Evolutionary conservation across 164 flowering plant species (phyloP).

Genomic region (Stephania japonica): DNA sequence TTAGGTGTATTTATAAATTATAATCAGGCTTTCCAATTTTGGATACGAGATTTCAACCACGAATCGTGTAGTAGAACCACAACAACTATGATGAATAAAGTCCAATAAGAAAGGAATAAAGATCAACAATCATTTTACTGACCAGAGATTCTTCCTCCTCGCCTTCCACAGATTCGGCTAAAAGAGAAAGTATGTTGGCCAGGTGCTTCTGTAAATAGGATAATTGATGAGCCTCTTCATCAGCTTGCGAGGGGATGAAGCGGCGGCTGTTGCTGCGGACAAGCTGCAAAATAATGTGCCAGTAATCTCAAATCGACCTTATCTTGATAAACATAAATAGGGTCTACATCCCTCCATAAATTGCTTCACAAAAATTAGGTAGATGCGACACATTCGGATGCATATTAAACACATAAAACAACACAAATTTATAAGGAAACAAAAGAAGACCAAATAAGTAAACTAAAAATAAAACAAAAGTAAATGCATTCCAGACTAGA

Average conservation of each 20-base stretch:
- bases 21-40: background rate
- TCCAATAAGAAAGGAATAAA: background rate
- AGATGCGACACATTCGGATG: background rate
- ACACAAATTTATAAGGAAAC: background rate
- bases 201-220: conserved; percentile 92
- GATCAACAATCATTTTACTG: conserved; percentile 17
- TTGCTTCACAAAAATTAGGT: background rate
- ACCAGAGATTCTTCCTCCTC: conserved; percentile 91
- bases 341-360: background rate
- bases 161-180: conserved; percentile 78
- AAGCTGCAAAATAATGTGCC: conserved; percentile 47
- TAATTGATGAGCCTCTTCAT: conserved; percentile 95
- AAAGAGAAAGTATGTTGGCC: conserved; percentile 75
- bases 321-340: background rate
- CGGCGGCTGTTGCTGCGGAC: conserved; percentile 90
- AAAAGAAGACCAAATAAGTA: background rate
- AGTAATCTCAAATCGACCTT: background rate
- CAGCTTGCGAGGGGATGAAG: conserved; percentile 92
- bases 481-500: too few species aligned
- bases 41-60: background rate
- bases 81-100: too few species aligned
- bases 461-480: too few species aligned
- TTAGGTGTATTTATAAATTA: background rate
- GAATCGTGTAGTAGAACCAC: background rate
- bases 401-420: background rate